Percentiles rank a stretch among this genome's conserved stretches.
Conservation (phyloP, 768 basidiomycete genomes). For the Erythrobasidium yunnanense region DNA sequence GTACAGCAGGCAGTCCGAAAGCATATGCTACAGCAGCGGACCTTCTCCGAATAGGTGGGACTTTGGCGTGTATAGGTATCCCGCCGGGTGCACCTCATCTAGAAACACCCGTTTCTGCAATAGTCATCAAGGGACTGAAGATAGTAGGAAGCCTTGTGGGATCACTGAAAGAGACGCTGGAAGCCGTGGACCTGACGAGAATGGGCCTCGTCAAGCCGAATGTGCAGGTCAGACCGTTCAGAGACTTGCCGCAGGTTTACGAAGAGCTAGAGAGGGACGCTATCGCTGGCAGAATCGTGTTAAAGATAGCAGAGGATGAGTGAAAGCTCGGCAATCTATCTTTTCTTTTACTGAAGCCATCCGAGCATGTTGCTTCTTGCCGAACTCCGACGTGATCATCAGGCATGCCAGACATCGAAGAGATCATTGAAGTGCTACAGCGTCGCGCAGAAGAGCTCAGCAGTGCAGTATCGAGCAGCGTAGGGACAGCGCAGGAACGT, state of each 20-base stretch:
- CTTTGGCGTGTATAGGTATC: neutral
- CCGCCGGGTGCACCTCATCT: neutral
- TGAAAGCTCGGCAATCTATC: neutral
- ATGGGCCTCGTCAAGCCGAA: neutral
- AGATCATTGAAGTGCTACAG: slow-evolving; percentile 19
- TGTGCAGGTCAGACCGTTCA: neutral
- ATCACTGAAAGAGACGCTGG: neutral
- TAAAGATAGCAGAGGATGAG: neutral
- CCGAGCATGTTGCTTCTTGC: too few species aligned
- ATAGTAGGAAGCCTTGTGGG: neutral
- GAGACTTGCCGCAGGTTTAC: neutral
- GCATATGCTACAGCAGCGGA: slow-evolving; percentile 1
- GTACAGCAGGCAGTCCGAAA: neutral
- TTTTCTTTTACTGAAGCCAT: neutral
- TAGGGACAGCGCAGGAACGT: neutral
- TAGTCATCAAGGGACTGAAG: slow-evolving; percentile 1
- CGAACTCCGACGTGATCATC: too few species aligned
- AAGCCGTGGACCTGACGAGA: neutral
- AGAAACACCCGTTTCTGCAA: neutral
- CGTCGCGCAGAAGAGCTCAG: slow-evolving; percentile 10
- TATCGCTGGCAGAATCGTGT: neutral
- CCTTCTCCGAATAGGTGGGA: neutral
- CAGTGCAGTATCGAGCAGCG: neutral
- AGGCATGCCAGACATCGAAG: slow-evolving; percentile 19
- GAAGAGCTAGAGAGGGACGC: neutral